These are phyloP conservation scores for Zychaea mexicana DNA, from an alignment of 371 early-diverging fungal species.

Conservation along the genomic window DNA sequence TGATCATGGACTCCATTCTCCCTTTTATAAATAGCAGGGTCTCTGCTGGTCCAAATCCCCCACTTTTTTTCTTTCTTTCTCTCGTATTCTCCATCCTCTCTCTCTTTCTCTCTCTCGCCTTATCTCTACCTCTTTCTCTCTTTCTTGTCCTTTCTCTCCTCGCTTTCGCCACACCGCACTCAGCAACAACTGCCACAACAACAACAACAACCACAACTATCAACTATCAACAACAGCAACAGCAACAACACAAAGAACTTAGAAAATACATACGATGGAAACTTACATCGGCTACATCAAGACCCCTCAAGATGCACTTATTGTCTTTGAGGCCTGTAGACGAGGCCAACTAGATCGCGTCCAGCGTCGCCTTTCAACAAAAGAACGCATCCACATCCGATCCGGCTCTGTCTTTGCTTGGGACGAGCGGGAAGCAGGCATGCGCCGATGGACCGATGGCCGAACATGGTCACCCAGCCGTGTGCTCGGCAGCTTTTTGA, in stretches of 20 bases:
- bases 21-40: slow-evolving; percentile 6
- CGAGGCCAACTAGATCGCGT: slow-evolving; percentile 66
- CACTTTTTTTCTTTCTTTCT: background rate
- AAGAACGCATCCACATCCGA: slow-evolving; percentile 61
- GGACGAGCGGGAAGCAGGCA: slow-evolving; percentile 85
- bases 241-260: too few relatives aligned
- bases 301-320: slow-evolving; percentile 79
- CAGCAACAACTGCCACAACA: background rate
- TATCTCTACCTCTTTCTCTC: background rate
- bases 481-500: slow-evolving; percentile 74
- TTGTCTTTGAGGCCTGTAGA: slow-evolving; percentile 85
- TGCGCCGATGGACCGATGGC: slow-evolving; percentile 92
- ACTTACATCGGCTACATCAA: slow-evolving; percentile 69
- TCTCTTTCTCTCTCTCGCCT: background rate
- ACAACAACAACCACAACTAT: background rate
- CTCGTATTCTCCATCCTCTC: background rate
- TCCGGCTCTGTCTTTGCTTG: slow-evolving; percentile 87
- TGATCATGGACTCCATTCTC: background rate
- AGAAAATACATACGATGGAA: slow-evolving; percentile 32
- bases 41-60: background rate
- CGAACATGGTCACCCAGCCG: slow-evolving; percentile 86
- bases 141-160: slow-evolving; percentile 9
- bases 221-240: background rate
- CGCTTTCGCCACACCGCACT: slow-evolving; percentile 1
- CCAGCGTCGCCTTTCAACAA: slow-evolving; percentile 72